These are phyloP conservation scores for Scheffersomyces lignosus DNA, from an alignment of 805 yeast genomes.

Conservation along the genomic window DNA sequence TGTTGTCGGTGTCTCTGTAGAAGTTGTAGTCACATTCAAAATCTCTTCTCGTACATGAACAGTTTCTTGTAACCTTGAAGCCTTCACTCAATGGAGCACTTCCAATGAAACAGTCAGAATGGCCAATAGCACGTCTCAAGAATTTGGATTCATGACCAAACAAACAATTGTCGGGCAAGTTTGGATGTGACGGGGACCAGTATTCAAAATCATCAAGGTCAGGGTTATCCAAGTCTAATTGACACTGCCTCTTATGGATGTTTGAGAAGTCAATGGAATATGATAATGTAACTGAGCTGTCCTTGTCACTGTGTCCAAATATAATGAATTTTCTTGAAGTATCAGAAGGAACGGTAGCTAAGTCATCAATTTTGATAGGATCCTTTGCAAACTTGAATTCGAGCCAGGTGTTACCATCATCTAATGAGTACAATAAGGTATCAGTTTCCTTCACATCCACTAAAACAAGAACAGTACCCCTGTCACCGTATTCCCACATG, in stretches of 20 bases:
- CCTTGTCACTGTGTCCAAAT: constrained; percentile 44
- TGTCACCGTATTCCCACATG: constrained; percentile 97
- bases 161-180: constrained; percentile 35
- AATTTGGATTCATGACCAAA: constrained; percentile 45
- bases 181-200: constrained; percentile 44
- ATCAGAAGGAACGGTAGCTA: constrained; percentile 90
- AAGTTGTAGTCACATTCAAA: constrained; percentile 94
- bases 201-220: constrained; percentile 41
- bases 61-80: constrained; percentile 57
- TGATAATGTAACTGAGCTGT: constrained; percentile 45
- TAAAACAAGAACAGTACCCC: constrained; percentile 81
- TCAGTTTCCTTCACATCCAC: constrained; percentile 65
- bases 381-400: constrained; percentile 62
- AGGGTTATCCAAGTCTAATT: constrained; percentile 42
- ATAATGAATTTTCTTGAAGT: constrained; percentile 78
- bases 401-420: constrained; percentile 79
- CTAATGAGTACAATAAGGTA: constrained; percentile 61
- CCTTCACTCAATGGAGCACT: constrained; percentile 59
- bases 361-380: constrained; percentile 59
- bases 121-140: constrained; percentile 44
- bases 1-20: constrained; percentile 68
- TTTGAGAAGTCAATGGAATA: constrained; percentile 38
- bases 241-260: constrained; percentile 39
- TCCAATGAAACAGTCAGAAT: constrained; percentile 68
- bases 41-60: constrained; percentile 83